phyloP scores from a whole-genome alignment of 805 yeast species.

The Yamadazyma phyllophila region DNA sequence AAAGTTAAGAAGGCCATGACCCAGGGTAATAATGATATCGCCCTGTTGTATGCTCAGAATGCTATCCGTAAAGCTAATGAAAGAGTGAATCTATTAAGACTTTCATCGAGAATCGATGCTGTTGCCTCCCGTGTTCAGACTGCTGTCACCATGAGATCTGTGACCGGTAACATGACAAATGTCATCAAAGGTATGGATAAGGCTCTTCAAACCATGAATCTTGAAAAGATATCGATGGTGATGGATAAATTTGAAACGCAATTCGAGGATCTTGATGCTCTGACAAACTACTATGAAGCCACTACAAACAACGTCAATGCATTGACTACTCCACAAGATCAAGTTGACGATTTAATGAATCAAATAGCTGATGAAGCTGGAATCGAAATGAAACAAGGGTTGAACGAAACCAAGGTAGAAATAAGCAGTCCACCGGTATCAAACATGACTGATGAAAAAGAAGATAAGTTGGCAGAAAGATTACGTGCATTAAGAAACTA shows the following conservation, averaged over 20 bases:
- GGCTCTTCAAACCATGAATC: slow-evolving; percentile 93
- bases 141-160: slow-evolving; percentile 96
- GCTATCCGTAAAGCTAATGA: slow-evolving; percentile 92
- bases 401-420: slow-evolving; percentile 62
- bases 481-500: slow-evolving; percentile 72
- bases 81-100: slow-evolving; percentile 70
- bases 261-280: slow-evolving; percentile 92
- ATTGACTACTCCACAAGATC: slow-evolving; percentile 88
- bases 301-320: slow-evolving; percentile 90
- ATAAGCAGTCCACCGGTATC: slow-evolving; percentile 38
- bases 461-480: slow-evolving; percentile 84
- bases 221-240: slow-evolving; percentile 86
- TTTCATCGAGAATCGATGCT: slow-evolving; percentile 90
- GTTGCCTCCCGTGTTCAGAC: slow-evolving; percentile 96
- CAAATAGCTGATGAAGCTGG: slow-evolving; percentile 98
- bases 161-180: slow-evolving; percentile 88
- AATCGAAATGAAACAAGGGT: slow-evolving; percentile 81
- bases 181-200: slow-evolving; percentile 96
- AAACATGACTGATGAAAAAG: slow-evolving; percentile 62
- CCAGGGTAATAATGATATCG: slow-evolving; percentile 88
- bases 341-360: slow-evolving; percentile 85
- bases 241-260: slow-evolving; percentile 98
- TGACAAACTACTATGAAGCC: slow-evolving; percentile 87
- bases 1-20: slow-evolving; percentile 84
- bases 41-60: slow-evolving; percentile 90